phyloP scores from a whole-genome alignment of 345 rosid genomes.

The Xanthoceras sorbifolium region DNA sequence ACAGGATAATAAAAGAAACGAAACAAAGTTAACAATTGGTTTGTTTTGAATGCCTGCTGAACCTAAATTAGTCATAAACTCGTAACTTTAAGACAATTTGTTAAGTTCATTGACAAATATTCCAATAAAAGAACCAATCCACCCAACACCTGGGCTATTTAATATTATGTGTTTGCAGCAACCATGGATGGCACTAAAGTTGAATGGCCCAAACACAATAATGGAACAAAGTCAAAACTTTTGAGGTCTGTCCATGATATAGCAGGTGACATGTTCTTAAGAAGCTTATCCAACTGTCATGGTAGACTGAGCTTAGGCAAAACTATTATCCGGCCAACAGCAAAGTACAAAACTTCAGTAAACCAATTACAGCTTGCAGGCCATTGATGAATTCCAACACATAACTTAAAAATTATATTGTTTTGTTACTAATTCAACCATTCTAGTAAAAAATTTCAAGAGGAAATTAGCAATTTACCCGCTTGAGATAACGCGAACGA shows the following conservation, averaged over 20 bases:
- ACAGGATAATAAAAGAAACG: neutral
- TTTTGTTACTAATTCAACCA: neutral
- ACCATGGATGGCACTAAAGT: neutral
- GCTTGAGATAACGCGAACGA: slow-evolving; percentile 77
- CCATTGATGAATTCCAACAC: neutral
- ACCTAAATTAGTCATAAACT: neutral
- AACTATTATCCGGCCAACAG: neutral
- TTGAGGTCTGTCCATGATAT: neutral
- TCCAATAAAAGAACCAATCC: neutral
- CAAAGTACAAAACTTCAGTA: neutral
- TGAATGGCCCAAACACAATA: slow-evolving; percentile 6
- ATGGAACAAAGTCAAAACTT: neutral
- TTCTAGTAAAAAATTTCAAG: neutral
- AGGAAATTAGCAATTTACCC: slow-evolving; percentile 43
- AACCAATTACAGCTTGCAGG: neutral
- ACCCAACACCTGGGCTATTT: neutral
- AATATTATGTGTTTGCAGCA: neutral
- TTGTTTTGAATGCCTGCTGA: neutral
- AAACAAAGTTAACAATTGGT: neutral
- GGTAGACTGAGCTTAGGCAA: neutral
- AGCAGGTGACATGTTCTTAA: neutral
- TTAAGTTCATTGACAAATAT: neutral
- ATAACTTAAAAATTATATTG: neutral
- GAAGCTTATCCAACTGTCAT: slow-evolving; percentile 1
- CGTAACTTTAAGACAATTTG: neutral